Base-by-base conservation (phyloP, 208 protist species). In the Acanthamoeba castellanii region DNA sequence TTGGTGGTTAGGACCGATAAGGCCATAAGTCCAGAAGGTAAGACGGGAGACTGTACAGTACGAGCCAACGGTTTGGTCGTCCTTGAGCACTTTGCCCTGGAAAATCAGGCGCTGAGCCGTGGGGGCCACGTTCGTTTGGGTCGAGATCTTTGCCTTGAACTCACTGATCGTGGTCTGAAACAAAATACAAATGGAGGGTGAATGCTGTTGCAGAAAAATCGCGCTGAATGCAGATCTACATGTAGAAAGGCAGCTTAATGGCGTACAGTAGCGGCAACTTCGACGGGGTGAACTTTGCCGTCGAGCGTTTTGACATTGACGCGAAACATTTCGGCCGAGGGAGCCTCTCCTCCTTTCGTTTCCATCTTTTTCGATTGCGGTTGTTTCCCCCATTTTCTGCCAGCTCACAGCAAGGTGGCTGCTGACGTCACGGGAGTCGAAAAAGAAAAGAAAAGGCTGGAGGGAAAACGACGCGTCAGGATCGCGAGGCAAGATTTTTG, bases 51-150 rank as follows among this genome's bases (percentile, higher is more conserved):
- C 13, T 9, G 55, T 92, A 92, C 87, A 92, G 37, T 92, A 92
- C 1, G 55, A 68, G 20, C 64, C 61, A 55, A 92, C 64, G 25
- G 87, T 92, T 52, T 92, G 55, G 34, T 92, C 87, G 34, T 92
- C 87, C 45, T 92, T 92, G 22, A 92, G 87, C 7, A 92, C 87
- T n/a, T 92, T 92, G 87, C 87, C 87, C 55, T 92, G 87, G 87
- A 92, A 92, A 18, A 92, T 92, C n/a, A 92, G 64, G 37, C 87
- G 55, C 59, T 92, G 87, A 3, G 34, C 61, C 0, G 32, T 34
- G 45, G 87, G 87, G 3, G 87, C 42, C 30, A 92, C 87, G 25
- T 92, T 92, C 25, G 87, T 92, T 6, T 32, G 0, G 87, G 7
- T 55, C 18, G 18, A 22, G 61, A 92, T 92, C 64, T 92, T 92